Evolutionary conservation across 805 yeast genomes (phyloP), one percentile per base, ranked within the genome.

Genomic region (Wickerhamiella slavikovae): DNA sequence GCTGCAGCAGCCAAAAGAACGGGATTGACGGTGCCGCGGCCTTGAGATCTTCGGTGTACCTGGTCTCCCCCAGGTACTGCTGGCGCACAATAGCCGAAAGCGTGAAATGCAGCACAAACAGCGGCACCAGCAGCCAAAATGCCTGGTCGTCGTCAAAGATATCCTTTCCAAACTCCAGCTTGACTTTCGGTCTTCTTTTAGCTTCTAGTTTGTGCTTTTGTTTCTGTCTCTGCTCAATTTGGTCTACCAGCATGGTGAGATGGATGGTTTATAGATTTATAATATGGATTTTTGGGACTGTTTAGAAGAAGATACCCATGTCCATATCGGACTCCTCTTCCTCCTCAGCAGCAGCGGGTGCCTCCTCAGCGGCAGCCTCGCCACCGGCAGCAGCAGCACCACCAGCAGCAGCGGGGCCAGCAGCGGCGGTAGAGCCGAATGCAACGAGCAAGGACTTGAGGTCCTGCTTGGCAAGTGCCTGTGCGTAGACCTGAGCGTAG

Each of bases 401-500:
- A 46, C 62, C 71, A 50, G 62, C 68, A 42, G 64, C 70, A 44
- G 66, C 69, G 40, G 60, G 66, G 40, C 62, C 73, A 48, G 64
- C 62, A 36, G 69, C 58, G 48, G 67, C 68, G 55, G 69, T 70
- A 47, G 76, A 67, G 44, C 70, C 64, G 51, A 66, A 54, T 48
- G 62, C 59, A 50, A 76, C 70, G 52, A 73, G 63, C 45, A 78
- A 66, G 50, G 73, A 80, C 68, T 75, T 75, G 60, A 78, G 59
- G 70, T 78, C 64, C 63, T 74, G 75, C 52, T 79, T 80, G 51
- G 64, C 72, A 47, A 79, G 64, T 54, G 92, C 93, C 66, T 76
- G 76, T 52, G 93, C 77, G 65, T 62, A 80, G 48, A 78, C 68
- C 52, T 76, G 76, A 51, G 89, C 76, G 85, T 85, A 78, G 66